These are phyloP conservation scores for Scedosporium boydii DNA, from an alignment of 2,329 filamentous ascomycete genomes.

Conservation along the genomic window DNA sequence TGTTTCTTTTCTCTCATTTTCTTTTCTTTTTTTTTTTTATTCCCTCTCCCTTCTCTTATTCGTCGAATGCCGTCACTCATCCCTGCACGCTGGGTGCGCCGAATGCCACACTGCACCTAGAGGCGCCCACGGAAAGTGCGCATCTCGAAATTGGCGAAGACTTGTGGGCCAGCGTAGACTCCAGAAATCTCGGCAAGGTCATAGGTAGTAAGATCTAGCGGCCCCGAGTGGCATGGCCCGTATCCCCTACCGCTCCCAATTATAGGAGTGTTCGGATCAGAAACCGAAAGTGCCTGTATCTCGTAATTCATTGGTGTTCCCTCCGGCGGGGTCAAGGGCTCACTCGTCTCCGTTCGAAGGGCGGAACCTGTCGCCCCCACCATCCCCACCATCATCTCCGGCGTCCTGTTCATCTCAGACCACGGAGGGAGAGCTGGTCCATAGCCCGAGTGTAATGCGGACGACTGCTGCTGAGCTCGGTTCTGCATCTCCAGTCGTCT, in stretches of 20 bases:
- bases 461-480: not conserved
- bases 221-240: not conserved
- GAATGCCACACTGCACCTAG: not conserved
- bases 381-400: not conserved
- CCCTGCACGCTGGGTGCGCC: not conserved
- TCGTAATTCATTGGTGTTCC: not conserved
- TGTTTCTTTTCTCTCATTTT: too few relatives aligned
- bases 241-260: not conserved
- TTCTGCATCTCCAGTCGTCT: not conserved
- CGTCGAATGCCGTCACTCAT: not conserved
- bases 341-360: not conserved
- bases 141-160: not conserved
- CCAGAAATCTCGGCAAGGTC: not conserved
- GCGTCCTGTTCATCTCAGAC: not conserved
- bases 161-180: not conserved
- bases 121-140: not conserved
- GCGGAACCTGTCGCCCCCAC: not conserved
- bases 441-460: not conserved
- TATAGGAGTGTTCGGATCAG: not conserved
- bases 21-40: too few relatives aligned
- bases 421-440: not conserved
- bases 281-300: not conserved
- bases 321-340: not conserved
- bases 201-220: not conserved
- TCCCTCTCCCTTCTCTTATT: not conserved